Evolutionary conservation across 306 rosid species (phyloP), one percentile per base, ranked within the genome.

Genomic region (Quercus ilex): DNA sequence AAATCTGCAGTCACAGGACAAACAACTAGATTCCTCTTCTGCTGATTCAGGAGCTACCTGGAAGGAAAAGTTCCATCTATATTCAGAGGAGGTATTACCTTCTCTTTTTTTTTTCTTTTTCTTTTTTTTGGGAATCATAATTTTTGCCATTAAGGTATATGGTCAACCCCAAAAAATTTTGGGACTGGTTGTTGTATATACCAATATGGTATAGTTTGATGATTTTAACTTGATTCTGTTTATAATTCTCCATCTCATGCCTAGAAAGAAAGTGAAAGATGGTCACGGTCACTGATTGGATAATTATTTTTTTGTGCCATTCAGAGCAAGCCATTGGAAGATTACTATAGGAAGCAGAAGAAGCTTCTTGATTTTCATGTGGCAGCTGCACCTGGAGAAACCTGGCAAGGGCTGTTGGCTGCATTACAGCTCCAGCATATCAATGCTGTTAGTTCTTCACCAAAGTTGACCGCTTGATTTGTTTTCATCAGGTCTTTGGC

Each of bases 331-430:
- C 53, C 53, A 49, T 49, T 49, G 53, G 53, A 49, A 49, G 91
- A 87, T 58, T 87, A 87, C 89, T 87, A 87, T 85, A 87, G 76
- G 83, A 82, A 81, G 83, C 92, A 84, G 92, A 84, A 85, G 82
- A 93, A 91, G 53, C 90, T 91, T 69, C 80, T 91, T 4, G 88
- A 91, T 64, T 79, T 90, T 74, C 89, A 88, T 82, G 86, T 87
- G 41, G 81, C 55, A 53, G 90, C 89, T 74, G 90, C 87, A n/a
- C 90, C 89, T 0, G 90, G 93, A 70, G 98, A 91, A 72, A 87
- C 91, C 59, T 91, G 97, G 97, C 86, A 88, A 76, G 98, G 98
- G 52, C 90, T 93, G 80, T 74, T 93, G 88, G 87, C 98, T 35
- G 98, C 97, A 3, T 79, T 93, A 33, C 97, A 82, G 79, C 98